phyloP scores from a whole-genome alignment of 2,329 filamentous ascomycete genomes.

The Ciborinia camelliae region DNA sequence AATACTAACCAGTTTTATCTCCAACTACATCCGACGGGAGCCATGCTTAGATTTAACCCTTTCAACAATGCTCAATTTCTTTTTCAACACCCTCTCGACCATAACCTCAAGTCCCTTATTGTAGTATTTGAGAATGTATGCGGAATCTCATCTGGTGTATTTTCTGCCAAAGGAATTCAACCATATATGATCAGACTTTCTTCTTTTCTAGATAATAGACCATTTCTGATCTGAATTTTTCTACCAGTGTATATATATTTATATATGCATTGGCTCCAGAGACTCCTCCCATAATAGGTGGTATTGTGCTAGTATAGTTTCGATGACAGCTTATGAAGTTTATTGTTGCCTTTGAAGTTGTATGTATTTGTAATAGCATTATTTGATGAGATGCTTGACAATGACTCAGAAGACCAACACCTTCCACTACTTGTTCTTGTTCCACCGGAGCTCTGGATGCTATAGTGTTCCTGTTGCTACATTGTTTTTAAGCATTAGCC shows the following conservation, averaged over 20 bases:
- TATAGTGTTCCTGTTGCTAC: not conserved
- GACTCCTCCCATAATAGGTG: not conserved
- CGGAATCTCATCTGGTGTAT: too few species aligned
- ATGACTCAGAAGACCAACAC: too few species aligned
- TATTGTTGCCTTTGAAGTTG: not conserved
- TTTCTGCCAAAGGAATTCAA: not conserved
- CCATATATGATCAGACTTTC: not conserved
- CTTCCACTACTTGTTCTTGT: not conserved
- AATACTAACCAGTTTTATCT: not conserved
- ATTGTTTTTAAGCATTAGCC: not conserved
- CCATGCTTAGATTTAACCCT: not conserved
- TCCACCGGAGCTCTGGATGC: not conserved
- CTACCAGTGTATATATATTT: too few species aligned
- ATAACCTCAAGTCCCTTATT: not conserved
- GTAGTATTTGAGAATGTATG: not conserved
- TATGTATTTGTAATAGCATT: not conserved
- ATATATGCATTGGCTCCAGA: not conserved
- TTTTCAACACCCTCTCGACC: not conserved
- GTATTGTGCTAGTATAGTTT: not conserved
- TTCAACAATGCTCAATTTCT: not conserved
- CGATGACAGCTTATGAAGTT: not conserved
- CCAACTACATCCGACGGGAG: not conserved
- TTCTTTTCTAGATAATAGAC: not conserved
- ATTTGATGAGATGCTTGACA: not conserved
- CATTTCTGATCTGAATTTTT: not conserved